Base-by-base conservation (phyloP, 257 asterid species). In the Plectranthus barbatus region DNA sequence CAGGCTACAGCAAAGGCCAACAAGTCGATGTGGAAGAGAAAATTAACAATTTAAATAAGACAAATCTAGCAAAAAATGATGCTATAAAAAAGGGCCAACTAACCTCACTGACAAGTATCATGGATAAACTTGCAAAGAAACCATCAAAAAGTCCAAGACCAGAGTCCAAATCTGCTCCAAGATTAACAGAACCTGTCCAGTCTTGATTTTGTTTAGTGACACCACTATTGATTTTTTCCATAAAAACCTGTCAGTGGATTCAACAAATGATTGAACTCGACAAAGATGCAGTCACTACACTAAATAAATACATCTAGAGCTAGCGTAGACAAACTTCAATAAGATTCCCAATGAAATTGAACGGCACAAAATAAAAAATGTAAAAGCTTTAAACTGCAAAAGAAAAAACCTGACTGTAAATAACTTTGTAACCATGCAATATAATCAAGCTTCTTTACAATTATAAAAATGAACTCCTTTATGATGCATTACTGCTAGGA, bases 71-170 rank as follows among this genome's bases (percentile, higher is more conserved):
- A 17, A 50, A 21, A 11, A 39, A 51, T 3, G 53, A 47, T 42
- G 23, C 15, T 42, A 29, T 11, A 54, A 18, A 9, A 71, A 55
- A 6, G 3, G 52, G 23, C 60, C 54, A 17, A 73, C 90, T 60
- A 31, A 91, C 98, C 98, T 92, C 97, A 15, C 93, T 89, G 82
- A 89, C 97, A 71, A 92, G 77, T 65, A 92, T 92, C 95, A 92
- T 89, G 36, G 95, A 84, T 40, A 92, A 80, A 81, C 99, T 92
- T 20, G 99, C 95, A 66, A 92, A 76, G 58, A 86, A 82, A 56
- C 90, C 99, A 72, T 92, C 99, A 71, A 86, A 76, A 21, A 83
- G 60, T 36, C 99, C 99, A 66, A 88, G 91, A 62, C 87, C 92
- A n/a, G 97, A 73, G 61, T 88, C 93, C 81, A 83, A 34, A 14